Base-by-base conservation (phyloP, 495 filamentous ascomycete genomes). In the Filosporella fistucella region DNA sequence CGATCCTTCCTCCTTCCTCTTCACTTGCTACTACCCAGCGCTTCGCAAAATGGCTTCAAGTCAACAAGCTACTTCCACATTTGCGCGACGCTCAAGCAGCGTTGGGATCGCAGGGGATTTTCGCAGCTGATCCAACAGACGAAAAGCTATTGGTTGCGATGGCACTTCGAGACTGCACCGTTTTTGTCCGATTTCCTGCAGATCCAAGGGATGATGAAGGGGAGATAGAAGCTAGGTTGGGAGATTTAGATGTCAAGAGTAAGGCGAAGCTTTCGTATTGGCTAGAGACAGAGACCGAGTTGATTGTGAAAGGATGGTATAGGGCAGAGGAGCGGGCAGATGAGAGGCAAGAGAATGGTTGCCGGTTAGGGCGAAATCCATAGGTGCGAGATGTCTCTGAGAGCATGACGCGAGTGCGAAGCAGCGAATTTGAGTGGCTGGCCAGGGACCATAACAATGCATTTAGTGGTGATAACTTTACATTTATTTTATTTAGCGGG, bases 181-280 rank as follows among this genome's bases (percentile, higher is more conserved):
- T 93, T 49, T 96, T 86, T 61, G 18, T 60, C 1, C 46, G 44
- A 7, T 29, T 52, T 9, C 28, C 38, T 1, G 39, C 21, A n/a
- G 13, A 13, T 22, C 7, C 29, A 8, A 25, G 33, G 11, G 42
- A 29, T 77, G 67, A 74, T 88, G 55, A 66, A 67, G 42, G 17
- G 4, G 53, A 24, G 46, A 60, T 93, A 0, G 84, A 91, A 58
- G 84, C 87, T 29, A 79, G 84, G 40, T 67, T 98, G 2, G 91
- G 84, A 0, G 93, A 98, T 63, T 68, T 96, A 34, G 93, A 98
- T 62, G 72, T 88, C 55, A 98, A 98, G 68, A 82, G 79, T n/a
- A 67, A 75, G 12, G 68, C 69, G 4, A 95, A 95, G 65, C 62
- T 80, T 33, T 59, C 68, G 20, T 86, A 91, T 53, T 98, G 93